Conservation (phyloP, 306 rosid genomes). For the Styphnolobium japonicum region DNA sequence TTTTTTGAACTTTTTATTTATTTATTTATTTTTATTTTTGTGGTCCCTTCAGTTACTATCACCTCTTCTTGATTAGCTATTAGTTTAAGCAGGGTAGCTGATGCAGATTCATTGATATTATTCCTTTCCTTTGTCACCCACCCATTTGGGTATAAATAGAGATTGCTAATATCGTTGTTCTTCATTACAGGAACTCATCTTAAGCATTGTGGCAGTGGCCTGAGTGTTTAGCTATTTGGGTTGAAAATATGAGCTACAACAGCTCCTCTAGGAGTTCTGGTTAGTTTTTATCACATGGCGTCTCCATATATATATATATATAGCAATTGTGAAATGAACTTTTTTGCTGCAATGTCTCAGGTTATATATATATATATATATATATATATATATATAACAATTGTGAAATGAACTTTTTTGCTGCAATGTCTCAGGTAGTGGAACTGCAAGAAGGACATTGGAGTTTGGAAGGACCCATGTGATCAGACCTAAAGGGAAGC, state of each 20-base stretch:
- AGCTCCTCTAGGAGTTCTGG: conserved; percentile 65
- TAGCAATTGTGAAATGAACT: conserved; percentile 17
- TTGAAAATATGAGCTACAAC: conserved; percentile 64
- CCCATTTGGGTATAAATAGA: conserved; percentile 57
- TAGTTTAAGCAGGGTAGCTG: conserved; percentile 39
- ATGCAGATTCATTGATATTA: conserved; percentile 51
- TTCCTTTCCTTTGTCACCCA: conserved; percentile 44
- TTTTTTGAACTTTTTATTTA: conserved; percentile 20
- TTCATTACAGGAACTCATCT: conserved; percentile 68
- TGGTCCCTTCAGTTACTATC: conserved; percentile 26
- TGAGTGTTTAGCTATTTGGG: conserved; percentile 24
- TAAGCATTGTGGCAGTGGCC: conserved; percentile 36
- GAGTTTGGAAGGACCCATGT: conserved; percentile 96
- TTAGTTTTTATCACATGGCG: conserved; percentile 43
- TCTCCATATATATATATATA: no score
- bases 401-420: conserved; percentile 36
- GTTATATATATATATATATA: no score
- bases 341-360: conserved; percentile 42
- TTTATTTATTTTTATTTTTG: no score
- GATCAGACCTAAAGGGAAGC: conserved; percentile 84
- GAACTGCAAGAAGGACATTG: conserved; percentile 58
- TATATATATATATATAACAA: no score
- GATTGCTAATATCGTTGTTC: conserved; percentile 40
- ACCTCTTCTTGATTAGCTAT: conserved; percentile 40
- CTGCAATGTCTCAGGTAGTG: conserved; percentile 60